phyloP scores from a whole-genome alignment of 1,139 yeast species.

The Suhomyces bribrorum region DNA sequence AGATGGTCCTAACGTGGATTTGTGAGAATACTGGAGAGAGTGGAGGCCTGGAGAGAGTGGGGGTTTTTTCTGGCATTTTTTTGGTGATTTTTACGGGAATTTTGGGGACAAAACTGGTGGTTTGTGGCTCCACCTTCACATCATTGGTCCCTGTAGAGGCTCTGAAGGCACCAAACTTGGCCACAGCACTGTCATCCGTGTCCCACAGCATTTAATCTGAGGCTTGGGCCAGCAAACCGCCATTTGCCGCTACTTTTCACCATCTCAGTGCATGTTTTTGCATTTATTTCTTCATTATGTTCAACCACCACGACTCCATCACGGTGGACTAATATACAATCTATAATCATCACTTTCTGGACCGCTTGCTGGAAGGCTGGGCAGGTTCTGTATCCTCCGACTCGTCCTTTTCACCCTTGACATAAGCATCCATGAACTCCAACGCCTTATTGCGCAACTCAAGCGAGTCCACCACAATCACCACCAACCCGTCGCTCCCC shows the following conservation, averaged over 20 bases:
- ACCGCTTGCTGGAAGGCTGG: slow-evolving; percentile 8
- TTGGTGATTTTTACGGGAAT: too few relatives aligned
- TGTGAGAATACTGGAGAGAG: too few relatives aligned
- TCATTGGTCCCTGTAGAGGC: too few relatives aligned
- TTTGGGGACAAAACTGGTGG: too few relatives aligned
- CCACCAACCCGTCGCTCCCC: slow-evolving; percentile 70
- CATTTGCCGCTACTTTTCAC: background rate
- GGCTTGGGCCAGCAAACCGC: background rate
- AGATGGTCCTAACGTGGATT: too few relatives aligned
- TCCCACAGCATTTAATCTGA: too few relatives aligned
- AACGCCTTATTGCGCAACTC: slow-evolving; percentile 34
- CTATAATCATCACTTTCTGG: slow-evolving; percentile 9
- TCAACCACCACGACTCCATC: background rate
- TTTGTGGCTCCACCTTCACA: too few relatives aligned
- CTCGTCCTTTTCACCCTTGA: slow-evolving; percentile 13
- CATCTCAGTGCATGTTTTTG: background rate
- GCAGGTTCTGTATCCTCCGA: slow-evolving; percentile 10
- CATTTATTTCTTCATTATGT: background rate
- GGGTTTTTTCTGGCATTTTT: too few relatives aligned
- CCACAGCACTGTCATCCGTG: too few relatives aligned
- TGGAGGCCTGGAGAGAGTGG: too few relatives aligned
- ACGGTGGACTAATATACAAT: slow-evolving; percentile 5
- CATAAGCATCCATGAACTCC: slow-evolving; percentile 39
- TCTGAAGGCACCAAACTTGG: too few relatives aligned
- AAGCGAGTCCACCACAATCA: slow-evolving; percentile 50